Conservation (phyloP, 371 early-diverging fungal genomes). For the Haplosporangium sp. region DNA sequence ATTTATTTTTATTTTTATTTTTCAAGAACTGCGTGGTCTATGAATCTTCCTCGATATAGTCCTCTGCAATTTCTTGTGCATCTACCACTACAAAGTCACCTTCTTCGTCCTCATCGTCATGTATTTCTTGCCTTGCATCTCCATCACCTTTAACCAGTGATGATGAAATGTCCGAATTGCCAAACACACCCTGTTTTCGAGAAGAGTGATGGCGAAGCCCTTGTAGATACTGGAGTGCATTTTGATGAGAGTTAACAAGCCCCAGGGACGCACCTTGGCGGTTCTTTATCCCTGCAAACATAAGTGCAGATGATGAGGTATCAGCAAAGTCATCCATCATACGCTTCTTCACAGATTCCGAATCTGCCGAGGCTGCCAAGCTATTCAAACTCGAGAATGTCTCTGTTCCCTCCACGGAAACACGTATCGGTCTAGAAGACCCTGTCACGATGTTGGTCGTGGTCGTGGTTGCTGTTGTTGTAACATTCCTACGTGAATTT, state of each 20-base stretch:
- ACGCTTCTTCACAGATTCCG: neutral
- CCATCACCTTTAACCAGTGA: neutral
- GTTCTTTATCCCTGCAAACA: constrained; percentile 1
- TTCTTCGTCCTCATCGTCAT: constrained; percentile 4
- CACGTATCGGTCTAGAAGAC: neutral
- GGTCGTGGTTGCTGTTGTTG: constrained; percentile 10
- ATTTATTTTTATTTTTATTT: neutral
- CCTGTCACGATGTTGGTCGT: constrained; percentile 11
- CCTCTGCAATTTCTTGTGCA: constrained; percentile 16
- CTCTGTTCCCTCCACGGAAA: neutral
- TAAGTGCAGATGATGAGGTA: neutral
- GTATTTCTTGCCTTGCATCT: neutral
- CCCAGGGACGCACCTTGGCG: neutral
- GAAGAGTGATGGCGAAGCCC: neutral
- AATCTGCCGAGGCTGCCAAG: constrained; percentile 1
- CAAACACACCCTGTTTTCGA: neutral
- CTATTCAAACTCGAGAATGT: constrained; percentile 7
- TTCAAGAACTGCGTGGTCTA: neutral
- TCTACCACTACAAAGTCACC: constrained; percentile 18
- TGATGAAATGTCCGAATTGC: neutral
- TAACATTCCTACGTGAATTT: neutral
- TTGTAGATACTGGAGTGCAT: neutral
- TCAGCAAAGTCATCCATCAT: constrained; percentile 5
- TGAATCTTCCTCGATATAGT: neutral
- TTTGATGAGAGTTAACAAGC: neutral